Base-by-base conservation (phyloP, 2,329 filamentous ascomycete species). In the Pseudonectria buxi region DNA sequence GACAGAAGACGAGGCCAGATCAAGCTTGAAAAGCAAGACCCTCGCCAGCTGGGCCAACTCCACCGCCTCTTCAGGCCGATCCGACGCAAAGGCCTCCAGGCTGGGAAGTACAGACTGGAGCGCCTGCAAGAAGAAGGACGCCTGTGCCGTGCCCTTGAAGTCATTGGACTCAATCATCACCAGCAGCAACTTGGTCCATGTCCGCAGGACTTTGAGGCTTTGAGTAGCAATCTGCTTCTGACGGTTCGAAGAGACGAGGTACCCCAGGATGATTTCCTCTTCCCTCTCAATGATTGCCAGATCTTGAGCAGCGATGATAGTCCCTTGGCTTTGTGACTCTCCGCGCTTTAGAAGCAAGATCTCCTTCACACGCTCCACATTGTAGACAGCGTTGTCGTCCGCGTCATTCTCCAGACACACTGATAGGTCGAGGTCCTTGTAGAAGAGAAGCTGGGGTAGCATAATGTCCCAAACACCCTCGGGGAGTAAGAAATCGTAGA, bases 21-120 rank as follows among this genome's bases (percentile, higher is more conserved):
- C 76, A 50, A 92, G 66, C 56, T 83, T 78, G 55, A 80, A 83
- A 4, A 89, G 69, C 2, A 92, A 65, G 14, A 81, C 72, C 53
- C 81, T 80, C 10, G 82, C 79, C n/a, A 95, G 69, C 45, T 78
- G 79, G 12, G 86, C 84, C 15, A 95, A 70, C 52, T 94, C 81
- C 16, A 82, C 66, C 3, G 86, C 84, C 36, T 88, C 81, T 11
- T 71, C 69, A 1, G 81, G 69, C 37, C 83, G 78, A 9, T 83
- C 78, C 5, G 76, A 71, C 37, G 86, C 78, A 32, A 84, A 83
- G 13, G 73, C 73, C 55, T 96, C 90, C 10, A 98, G 73, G 45
- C 87, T 94, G 0, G 92, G 89, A 6, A 95, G 71, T 32, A 94
- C 84, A 11, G 90, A 76, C 55, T 96, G 89, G 5, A 98, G 69